phyloP scores from a whole-genome alignment of 2,329 filamentous ascomycete genomes.

The Penicillium sclerotiorum region DNA sequence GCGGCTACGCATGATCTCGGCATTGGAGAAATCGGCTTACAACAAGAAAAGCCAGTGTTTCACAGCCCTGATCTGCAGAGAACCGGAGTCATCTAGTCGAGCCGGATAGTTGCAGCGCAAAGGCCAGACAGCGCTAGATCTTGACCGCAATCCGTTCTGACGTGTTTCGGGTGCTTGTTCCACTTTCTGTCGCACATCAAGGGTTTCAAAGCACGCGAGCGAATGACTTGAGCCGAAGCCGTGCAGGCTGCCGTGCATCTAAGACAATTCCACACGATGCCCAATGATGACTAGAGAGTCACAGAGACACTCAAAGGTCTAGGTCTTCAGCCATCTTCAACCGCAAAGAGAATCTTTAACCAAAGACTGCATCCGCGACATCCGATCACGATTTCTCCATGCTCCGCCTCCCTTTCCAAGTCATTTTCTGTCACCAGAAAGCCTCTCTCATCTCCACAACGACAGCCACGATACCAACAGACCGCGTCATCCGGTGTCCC shows the following conservation, averaged over 20 bases:
- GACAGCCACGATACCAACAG: constrained; percentile 60
- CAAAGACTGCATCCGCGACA: constrained; percentile 67
- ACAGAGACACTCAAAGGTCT: neutral
- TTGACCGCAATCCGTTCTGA: neutral
- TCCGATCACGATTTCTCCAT: constrained; percentile 61
- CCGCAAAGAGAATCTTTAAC: constrained; percentile 62
- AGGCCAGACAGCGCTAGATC: neutral
- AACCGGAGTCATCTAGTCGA: neutral
- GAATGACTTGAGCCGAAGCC: neutral
- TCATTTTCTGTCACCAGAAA: constrained; percentile 60
- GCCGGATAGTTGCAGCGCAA: neutral
- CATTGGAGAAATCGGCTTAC: no score
- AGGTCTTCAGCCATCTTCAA: constrained; percentile 28
- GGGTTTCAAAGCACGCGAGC: neutral
- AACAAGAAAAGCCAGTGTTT: no score
- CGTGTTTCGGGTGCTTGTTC: neutral
- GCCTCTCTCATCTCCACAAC: constrained; percentile 61
- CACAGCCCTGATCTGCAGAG: no score
- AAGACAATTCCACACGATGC: neutral
- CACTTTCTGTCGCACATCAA: neutral
- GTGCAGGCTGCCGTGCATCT: neutral
- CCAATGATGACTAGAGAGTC: neutral
- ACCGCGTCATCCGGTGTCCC: constrained; percentile 36
- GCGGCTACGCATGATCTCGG: no score
- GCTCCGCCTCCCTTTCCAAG: constrained; percentile 52